Evolutionary conservation across 148 eudicot species (phyloP).

Genomic region (Bassia scoparia): DNA sequence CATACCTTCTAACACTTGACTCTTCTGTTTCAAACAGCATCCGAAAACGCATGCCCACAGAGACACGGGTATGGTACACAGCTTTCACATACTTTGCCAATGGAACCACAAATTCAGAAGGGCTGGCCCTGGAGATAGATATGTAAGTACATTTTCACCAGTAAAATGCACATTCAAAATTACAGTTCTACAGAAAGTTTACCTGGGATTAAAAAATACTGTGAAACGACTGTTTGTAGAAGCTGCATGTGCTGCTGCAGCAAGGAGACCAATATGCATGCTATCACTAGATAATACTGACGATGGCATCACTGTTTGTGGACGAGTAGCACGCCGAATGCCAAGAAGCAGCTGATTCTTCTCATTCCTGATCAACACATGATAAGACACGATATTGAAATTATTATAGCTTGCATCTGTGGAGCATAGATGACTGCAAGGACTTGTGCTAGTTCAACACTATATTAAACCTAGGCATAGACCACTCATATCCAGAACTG

Average conservation of each 20-base stretch:
- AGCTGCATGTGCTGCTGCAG: constrained; percentile 86
- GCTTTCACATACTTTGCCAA: constrained; percentile 68
- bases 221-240: constrained; percentile 79
- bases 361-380: constrained; percentile 47
- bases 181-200: constrained; percentile 3
- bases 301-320: constrained; percentile 75
- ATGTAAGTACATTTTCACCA: not conserved
- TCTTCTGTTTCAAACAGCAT: constrained; percentile 84
- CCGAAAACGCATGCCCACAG: constrained; percentile 81
- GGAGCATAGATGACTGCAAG: not conserved
- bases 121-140: constrained; percentile 55
- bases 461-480: not conserved
- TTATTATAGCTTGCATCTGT: not conserved
- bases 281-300: constrained; percentile 78
- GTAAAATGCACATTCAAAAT: not conserved
- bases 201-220: constrained; percentile 76
- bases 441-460: not conserved
- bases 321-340: constrained; percentile 74
- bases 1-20: constrained; percentile 73
- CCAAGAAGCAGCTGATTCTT: constrained; percentile 68
- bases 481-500: not conserved
- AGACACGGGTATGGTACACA: constrained; percentile 66
- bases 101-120: constrained; percentile 75
- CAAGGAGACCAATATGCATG: constrained; percentile 84
- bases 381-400: not conserved